These are phyloP conservation scores for Ogataea parapolymorpha DNA, from an alignment of 805 yeast species.

Conservation along the genomic window DNA sequence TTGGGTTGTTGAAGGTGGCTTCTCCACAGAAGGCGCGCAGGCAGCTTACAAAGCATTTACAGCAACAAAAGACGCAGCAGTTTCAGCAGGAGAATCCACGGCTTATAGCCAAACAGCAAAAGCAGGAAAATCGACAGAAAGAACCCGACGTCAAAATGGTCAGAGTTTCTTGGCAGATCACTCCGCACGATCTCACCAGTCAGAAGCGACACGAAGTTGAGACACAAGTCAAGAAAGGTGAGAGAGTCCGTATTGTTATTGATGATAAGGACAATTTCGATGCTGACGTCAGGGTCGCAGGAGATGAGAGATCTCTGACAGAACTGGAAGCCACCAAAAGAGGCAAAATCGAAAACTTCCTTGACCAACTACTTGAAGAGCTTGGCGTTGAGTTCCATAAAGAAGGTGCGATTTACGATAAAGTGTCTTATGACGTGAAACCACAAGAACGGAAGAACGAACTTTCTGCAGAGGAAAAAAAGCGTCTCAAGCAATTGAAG, in stretches of 20 bases:
- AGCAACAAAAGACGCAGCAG: constrained; percentile 18
- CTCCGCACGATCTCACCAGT: constrained; percentile 46
- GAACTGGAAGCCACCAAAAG: constrained; percentile 36
- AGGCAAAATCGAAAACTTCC: constrained; percentile 28
- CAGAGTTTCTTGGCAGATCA: constrained; percentile 55
- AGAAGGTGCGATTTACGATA: constrained; percentile 20
- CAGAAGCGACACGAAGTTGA: constrained; percentile 53
- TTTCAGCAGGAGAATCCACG: constrained; percentile 15
- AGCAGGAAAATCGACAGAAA: constrained; percentile 7
- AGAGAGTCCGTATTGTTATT: constrained; percentile 38
- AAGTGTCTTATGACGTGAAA: constrained; percentile 18
- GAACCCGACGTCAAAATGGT: constrained; percentile 40
- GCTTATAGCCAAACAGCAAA: constrained; percentile 10
- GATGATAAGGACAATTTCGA: constrained; percentile 36
- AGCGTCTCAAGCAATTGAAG: constrained; percentile 31
- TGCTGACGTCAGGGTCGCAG: constrained; percentile 12
- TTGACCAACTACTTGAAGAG: constrained; percentile 29
- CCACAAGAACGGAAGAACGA: constrained; percentile 1
- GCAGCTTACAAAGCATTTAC: constrained; percentile 28
- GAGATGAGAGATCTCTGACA: constrained; percentile 15
- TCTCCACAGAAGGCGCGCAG: constrained; percentile 25
- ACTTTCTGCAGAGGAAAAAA: constrained; percentile 26
- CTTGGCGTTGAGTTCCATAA: constrained; percentile 22
- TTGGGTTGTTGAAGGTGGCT: constrained; percentile 26
- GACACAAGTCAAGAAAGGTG: constrained; percentile 42